Evolutionary conservation across 345 rosid species (phyloP).

Genomic region (Atalantia buxifolia): DNA sequence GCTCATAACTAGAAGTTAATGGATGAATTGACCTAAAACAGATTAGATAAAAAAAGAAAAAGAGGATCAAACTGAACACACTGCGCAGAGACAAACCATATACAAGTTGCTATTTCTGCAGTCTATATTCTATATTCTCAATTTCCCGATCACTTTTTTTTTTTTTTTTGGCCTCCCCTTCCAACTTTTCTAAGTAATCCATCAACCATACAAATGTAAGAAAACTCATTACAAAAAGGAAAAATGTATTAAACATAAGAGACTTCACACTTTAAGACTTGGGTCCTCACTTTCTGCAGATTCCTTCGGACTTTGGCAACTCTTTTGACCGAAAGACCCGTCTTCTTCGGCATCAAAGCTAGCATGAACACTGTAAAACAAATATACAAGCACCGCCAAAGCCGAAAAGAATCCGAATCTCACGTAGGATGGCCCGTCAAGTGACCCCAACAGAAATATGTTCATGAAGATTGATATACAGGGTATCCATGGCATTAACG

Average conservation of each 20-base stretch:
- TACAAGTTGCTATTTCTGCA: conserved; percentile 19
- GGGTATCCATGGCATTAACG: conserved; percentile 92
- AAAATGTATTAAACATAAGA: not conserved
- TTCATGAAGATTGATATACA: conserved; percentile 75
- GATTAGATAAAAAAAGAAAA: not conserved
- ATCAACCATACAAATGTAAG: conserved; percentile 8
- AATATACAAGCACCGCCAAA: conserved; percentile 55
- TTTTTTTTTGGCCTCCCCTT: not conserved
- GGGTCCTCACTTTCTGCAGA: conserved; percentile 31
- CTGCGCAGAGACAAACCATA: not conserved
- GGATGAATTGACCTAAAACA: conserved; percentile 15
- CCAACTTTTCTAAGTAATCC: conserved; percentile 7
- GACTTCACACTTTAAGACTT: conserved; percentile 39
- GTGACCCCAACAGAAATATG: conserved; percentile 74
- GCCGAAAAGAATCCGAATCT: conserved; percentile 74
- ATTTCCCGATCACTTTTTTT: not conserved
- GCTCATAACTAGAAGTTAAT: conserved; percentile 3
- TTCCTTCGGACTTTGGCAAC: conserved; percentile 36
- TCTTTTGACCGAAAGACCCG: conserved; percentile 38
- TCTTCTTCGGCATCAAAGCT: conserved; percentile 75
- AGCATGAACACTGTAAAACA: conserved; percentile 86
- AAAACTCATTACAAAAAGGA: not conserved
- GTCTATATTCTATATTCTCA: not conserved
- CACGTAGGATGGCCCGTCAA: conserved; percentile 60
- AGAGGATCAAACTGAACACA: not conserved